Evolutionary conservation across 2,329 filamentous ascomycete species (phyloP), one percentile per base, ranked within the genome.

Genomic region (Trichoderma semiorbis): DNA sequence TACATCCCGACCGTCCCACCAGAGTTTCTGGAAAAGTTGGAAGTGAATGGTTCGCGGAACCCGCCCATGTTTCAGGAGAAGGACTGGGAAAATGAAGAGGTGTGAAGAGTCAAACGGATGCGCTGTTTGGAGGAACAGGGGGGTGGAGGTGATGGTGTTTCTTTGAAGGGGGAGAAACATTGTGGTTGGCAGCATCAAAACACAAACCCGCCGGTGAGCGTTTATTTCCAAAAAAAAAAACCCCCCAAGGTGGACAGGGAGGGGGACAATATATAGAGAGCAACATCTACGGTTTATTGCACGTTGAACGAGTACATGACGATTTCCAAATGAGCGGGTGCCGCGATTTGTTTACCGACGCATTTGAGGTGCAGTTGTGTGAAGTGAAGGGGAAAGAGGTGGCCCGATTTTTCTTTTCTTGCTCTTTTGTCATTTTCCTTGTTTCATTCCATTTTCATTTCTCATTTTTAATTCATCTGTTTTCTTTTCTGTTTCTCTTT

Each of bases 1-100:
- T 99, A 99, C 80, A 97, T 97, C 60, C 96, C 96, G 2, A 97
- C 93, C 0, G 93, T 99, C 68, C 95, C 96, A 21, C 92, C 95
- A 0, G 96, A 99, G 82, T 97, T 98, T 78, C 84, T 99, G 73
- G 90, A 92, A 73, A 97, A 94, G 83, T 85, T 99, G 62, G 95
- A 98, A 80, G 82, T 85, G 64, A 85, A 82, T 73, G 86, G 85
- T 7, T 83, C 81, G n/a, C 82, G 84, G 32, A 86, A 82, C 75
- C 83, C 84, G 53, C 87, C 87, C 24, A 88, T 90, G 82, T 91
- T 88, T 81, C 85, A 83, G 55, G 89, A 91, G 77, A 85, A 88
- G 79, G 89, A 91, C 77, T 91, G 89, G 89, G 89, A 91, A 79
- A 89, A 90, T 76, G 89, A 91, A 77, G 88, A 90, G 78, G 85